Evolutionary conservation across 306 rosid species (phyloP), one percentile per base, ranked within the genome.

Genomic region (Quercus suber): DNA sequence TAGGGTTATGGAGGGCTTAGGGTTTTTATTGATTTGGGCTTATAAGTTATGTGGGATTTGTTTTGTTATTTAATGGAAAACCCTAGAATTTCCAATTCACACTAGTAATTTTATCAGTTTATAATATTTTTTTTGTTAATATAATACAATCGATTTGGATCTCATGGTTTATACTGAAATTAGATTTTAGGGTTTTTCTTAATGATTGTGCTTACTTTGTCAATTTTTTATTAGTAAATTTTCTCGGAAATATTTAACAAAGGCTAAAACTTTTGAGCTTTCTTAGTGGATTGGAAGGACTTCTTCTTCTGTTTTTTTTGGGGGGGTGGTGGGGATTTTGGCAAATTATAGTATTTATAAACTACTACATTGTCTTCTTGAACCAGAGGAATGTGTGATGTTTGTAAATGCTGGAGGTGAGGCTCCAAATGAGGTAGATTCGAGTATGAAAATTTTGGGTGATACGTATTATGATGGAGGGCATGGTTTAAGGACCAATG

Each of bases 321-420:
- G 1, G 4, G 14, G 3, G 2, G 5, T 4, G 45, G 45, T 2
- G 15, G 53, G 17, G 17, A 41, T 41, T 41, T 30, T 64, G 20
- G 21, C 58, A 61, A 45, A 64, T 7, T 80, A 52, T 75, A 81
- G 60, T 73, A 55, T 64, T 73, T 58, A 49, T 49, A 76, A 61
- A 69, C 72, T 63, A 76, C 30, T 69, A 17, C 51, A 49, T 30
- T 73, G 67, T 68, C 35, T 49, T 68, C 72, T 78, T 74, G 84
- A 82, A 86, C 82, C 91, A 93, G 98, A 82, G 21, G 93, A 87
- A 68, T 88, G 73, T 77, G 83, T 89, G 78, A 80, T 93, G 90
- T 91, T 93, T 80, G 88, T 93, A 68, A 91, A 93, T 73, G 92
- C 97, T 23, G 98, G 98, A 76, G 92, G 90, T 75, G 97, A 91